These are phyloP conservation scores for Metarhizium anisopliae DNA, from an alignment of 2,329 filamentous ascomycete genomes.

Conservation along the genomic window DNA sequence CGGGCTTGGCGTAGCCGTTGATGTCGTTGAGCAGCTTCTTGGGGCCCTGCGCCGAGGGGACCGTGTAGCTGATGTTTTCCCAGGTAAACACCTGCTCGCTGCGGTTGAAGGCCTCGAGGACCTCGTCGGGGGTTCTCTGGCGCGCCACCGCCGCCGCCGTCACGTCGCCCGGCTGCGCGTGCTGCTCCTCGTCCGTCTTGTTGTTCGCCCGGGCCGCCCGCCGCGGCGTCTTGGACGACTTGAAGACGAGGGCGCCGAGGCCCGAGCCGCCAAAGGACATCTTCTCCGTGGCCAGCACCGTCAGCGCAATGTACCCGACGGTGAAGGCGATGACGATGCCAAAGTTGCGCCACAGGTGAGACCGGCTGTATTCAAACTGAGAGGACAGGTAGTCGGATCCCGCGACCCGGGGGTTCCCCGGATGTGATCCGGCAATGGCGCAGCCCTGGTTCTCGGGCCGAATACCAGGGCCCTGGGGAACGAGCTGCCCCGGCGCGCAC, in stretches of 20 bases:
- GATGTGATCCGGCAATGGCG: constrained; percentile 34
- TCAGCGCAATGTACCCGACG: constrained; percentile 64
- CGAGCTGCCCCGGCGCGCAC: constrained; percentile 31
- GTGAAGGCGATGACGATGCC: constrained; percentile 65
- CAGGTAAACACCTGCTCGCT: constrained; percentile 61
- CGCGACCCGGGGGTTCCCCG: constrained; percentile 32
- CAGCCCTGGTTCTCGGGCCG: constrained; percentile 39
- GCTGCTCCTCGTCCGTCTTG: constrained; percentile 15
- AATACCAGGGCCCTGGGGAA: constrained; percentile 34
- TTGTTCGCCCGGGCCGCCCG: neutral
- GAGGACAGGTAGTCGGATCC: constrained; percentile 47
- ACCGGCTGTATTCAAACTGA: constrained; percentile 42
- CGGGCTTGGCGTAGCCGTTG: constrained; percentile 7
- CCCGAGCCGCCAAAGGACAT: constrained; percentile 53
- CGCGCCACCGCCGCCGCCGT: constrained; percentile 1
- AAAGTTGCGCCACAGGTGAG: constrained; percentile 62
- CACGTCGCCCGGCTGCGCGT: neutral
- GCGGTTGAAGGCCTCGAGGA: constrained; percentile 37
- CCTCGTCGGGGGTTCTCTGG: constrained; percentile 20
- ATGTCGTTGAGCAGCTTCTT: constrained; percentile 16
- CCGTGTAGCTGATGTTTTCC: constrained; percentile 60
- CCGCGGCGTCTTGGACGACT: constrained; percentile 25
- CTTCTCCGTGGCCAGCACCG: constrained; percentile 55
- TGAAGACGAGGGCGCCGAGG: constrained; percentile 64
- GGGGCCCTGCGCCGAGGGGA: constrained; percentile 34